A percentile compares a stretch with the other conserved stretches of the same genome.
Conservation (phyloP, 2,329 filamentous ascomycete genomes). For the Plenodomus tracheiphilus region DNA sequence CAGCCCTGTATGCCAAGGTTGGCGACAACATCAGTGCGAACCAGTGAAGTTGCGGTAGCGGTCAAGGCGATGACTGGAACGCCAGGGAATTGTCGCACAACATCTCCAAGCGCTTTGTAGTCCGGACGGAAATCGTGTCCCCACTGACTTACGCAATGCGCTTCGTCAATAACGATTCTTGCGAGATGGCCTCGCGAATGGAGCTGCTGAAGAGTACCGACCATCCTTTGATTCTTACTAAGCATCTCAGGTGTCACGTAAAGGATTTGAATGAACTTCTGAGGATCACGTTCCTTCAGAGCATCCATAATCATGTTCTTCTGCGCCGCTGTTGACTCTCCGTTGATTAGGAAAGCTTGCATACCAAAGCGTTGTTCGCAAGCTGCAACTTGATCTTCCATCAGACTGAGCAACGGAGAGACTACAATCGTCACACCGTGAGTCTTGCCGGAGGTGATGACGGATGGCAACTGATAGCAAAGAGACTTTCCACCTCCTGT, state of each 20-base stretch:
- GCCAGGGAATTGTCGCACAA: constrained; percentile 71
- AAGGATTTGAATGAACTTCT: constrained; percentile 79
- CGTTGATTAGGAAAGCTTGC: constrained; percentile 79
- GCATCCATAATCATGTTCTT: constrained; percentile 68
- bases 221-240: constrained; percentile 73
- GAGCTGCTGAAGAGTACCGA: constrained; percentile 67
- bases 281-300: constrained; percentile 66
- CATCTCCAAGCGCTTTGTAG: constrained; percentile 81
- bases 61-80: constrained; percentile 95
- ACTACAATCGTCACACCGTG: constrained; percentile 88
- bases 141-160: constrained; percentile 99
- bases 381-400: constrained; percentile 87
- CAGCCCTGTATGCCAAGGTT: constrained; percentile 84
- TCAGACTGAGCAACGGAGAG: constrained; percentile 91
- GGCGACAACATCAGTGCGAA: constrained; percentile 87
- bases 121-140: constrained; percentile 97
- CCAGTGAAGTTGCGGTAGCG: constrained; percentile 90
- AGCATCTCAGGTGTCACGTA: constrained; percentile 99
- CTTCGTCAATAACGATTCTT: constrained; percentile 93
- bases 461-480: constrained; percentile 91
- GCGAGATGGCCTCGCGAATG: constrained; percentile 74
- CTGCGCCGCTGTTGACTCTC: constrained; percentile 67
- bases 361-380: constrained; percentile 76
- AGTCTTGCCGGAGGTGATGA: constrained; percentile 79
- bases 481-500: constrained; percentile 96